Conservation (phyloP, 495 filamentous ascomycete species). For the Tuber magnatum region DNA sequence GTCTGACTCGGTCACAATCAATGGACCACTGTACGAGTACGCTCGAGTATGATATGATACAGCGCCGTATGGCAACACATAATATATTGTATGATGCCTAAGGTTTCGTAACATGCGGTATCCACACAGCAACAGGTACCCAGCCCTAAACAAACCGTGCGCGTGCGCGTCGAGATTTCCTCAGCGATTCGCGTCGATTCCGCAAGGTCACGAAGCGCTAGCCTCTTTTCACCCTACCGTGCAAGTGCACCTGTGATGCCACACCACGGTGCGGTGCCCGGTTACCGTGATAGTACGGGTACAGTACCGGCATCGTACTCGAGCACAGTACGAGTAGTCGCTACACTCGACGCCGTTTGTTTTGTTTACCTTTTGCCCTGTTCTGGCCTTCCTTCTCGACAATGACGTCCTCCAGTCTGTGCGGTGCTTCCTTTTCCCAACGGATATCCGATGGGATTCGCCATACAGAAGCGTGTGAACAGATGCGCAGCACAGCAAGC, state of each 20-base stretch:
- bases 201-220: neutral
- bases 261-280: neutral
- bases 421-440: neutral
- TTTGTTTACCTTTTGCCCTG: neutral
- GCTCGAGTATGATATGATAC: neutral
- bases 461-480: neutral
- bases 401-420: neutral
- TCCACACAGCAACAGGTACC: neutral
- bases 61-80: no score
- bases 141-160: conserved; percentile 2
- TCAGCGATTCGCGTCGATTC: neutral
- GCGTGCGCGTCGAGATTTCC: neutral
- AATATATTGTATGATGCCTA: neutral
- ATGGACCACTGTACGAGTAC: neutral
- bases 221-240: neutral
- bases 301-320: neutral
- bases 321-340: no score
- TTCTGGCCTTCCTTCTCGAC: neutral
- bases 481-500: neutral
- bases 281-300: neutral
- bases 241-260: neutral
- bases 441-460: neutral
- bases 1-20: neutral
- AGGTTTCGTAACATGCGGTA: neutral
- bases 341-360: neutral